Evolutionary conservation across 2,329 filamentous ascomycete genomes (phyloP).

Genomic region (Neoascochyta sp.): DNA sequence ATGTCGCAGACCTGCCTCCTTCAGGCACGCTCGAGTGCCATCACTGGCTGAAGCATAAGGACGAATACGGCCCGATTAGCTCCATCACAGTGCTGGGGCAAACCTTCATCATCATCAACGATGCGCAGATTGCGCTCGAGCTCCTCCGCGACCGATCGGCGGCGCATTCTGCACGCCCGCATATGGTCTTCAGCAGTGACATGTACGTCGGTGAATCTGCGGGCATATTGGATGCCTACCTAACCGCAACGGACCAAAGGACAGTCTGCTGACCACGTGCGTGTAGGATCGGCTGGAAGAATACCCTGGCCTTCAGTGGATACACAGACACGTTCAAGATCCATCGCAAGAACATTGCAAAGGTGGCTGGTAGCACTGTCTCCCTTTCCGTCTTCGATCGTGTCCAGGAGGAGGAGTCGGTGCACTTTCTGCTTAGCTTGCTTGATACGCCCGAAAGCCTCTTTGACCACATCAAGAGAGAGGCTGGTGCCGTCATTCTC

Average conservation of each 20-base stretch:
- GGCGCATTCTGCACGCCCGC: conserved; percentile 19
- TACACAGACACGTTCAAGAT: conserved; percentile 21
- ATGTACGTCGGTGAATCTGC: conserved; percentile 13
- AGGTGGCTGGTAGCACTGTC: conserved; percentile 20
- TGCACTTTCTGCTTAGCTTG: conserved; percentile 25
- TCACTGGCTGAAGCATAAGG: conserved; percentile 47
- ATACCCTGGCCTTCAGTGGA: conserved; percentile 17
- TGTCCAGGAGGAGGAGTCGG: conserved; percentile 27
- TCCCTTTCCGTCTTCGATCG: conserved; percentile 24
- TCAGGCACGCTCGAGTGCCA: conserved; percentile 37
- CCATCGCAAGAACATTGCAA: conserved; percentile 26
- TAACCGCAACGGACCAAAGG: too few relatives aligned
- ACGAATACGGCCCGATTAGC: conserved; percentile 32
- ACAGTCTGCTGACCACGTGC: not conserved
- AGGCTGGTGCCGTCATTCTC: conserved; percentile 26
- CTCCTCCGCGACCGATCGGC: conserved; percentile 19
- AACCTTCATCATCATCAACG: conserved; percentile 30
- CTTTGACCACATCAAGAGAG: conserved; percentile 27
- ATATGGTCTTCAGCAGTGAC: conserved; percentile 21
- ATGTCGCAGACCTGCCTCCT: conserved; percentile 48
- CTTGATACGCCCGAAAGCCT: conserved; percentile 18
- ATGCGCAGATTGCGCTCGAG: conserved; percentile 24
- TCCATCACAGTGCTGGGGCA: conserved; percentile 29
- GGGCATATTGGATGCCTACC: not conserved
- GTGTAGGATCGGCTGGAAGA: conserved; percentile 26